phyloP scores from a whole-genome alignment of 208 protist genomes.

The Acanthamoeba royreba region DNA sequence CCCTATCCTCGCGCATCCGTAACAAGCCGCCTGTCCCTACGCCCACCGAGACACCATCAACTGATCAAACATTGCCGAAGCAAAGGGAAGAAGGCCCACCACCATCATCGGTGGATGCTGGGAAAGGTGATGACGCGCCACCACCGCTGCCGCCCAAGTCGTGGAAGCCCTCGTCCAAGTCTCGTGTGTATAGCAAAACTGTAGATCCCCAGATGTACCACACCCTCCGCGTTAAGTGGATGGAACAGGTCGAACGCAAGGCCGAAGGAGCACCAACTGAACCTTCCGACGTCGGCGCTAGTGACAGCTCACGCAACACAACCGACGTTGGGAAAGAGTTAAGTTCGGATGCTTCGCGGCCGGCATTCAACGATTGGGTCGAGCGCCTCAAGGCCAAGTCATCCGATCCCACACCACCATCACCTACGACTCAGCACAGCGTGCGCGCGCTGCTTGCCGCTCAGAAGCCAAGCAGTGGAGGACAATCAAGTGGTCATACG shows the following conservation, averaged over 20 bases:
- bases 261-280: too few relatives aligned
- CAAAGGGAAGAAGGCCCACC: background rate
- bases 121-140: background rate
- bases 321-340: background rate
- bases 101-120: background rate
- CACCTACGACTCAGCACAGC: too few relatives aligned
- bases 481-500: background rate
- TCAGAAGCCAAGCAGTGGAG: background rate
- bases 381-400: background rate
- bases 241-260: background rate
- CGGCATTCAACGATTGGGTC: background rate
- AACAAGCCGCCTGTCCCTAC: background rate
- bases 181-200: background rate
- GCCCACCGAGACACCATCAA: background rate
- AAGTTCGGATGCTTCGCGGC: too few relatives aligned
- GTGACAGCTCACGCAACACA: too few relatives aligned
- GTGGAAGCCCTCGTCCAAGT: background rate
- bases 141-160: constrained; percentile 9
- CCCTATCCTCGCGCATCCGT: background rate
- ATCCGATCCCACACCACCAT: too few relatives aligned
- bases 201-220: constrained; percentile 24
- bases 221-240: background rate
- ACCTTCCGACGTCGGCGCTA: too few relatives aligned
- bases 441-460: background rate
- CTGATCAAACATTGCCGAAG: background rate